phyloP scores from a whole-genome alignment of 805 yeast species.

The Ogataea nakhonphanomensis region DNA sequence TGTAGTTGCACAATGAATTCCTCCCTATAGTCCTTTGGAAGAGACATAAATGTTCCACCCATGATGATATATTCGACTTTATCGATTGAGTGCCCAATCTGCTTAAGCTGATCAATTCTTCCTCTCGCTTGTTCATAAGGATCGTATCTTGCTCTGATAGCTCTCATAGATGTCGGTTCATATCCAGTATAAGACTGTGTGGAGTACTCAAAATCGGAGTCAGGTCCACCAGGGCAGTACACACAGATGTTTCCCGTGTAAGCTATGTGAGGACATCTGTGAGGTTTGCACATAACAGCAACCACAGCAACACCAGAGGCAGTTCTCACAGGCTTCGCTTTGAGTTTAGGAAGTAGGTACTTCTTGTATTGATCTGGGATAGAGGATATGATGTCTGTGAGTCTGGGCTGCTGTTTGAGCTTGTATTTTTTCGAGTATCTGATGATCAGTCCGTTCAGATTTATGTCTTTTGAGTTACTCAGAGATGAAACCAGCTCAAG shows the following conservation, averaged over 20 bases:
- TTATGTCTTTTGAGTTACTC: conserved; percentile 71
- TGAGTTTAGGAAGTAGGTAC: conserved; percentile 83
- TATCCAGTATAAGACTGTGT: conserved; percentile 98
- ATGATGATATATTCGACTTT: conserved; percentile 96
- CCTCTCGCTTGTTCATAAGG: conserved; percentile 99
- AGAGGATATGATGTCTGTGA: conserved; percentile 91
- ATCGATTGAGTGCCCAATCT: conserved; percentile 93
- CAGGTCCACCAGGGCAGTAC: conserved; percentile 99
- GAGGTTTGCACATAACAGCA: conserved; percentile 99
- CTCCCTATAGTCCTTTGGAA: conserved; percentile 87
- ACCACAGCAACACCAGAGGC: conserved; percentile 99
- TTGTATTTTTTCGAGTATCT: conserved; percentile 86
- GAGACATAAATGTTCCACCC: conserved; percentile 99
- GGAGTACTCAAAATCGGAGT: conserved; percentile 94
- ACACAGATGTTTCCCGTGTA: conserved; percentile 98
- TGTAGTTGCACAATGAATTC: conserved; percentile 84
- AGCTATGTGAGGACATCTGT: conserved; percentile 98
- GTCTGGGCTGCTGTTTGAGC: conserved; percentile 85
- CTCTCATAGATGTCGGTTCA: conserved; percentile 98
- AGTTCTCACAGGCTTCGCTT: conserved; percentile 98
- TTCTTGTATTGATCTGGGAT: conserved; percentile 96
- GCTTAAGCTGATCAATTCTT: conserved; percentile 91
- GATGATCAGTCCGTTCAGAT: conserved; percentile 84
- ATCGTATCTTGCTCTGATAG: conserved; percentile 97
- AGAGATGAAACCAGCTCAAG: conserved; percentile 78